Percentiles rank a stretch among this genome's conserved stretches.
Conservation (phyloP, 2,329 filamentous ascomycete species). For the Lasiodiplodia sp. region DNA sequence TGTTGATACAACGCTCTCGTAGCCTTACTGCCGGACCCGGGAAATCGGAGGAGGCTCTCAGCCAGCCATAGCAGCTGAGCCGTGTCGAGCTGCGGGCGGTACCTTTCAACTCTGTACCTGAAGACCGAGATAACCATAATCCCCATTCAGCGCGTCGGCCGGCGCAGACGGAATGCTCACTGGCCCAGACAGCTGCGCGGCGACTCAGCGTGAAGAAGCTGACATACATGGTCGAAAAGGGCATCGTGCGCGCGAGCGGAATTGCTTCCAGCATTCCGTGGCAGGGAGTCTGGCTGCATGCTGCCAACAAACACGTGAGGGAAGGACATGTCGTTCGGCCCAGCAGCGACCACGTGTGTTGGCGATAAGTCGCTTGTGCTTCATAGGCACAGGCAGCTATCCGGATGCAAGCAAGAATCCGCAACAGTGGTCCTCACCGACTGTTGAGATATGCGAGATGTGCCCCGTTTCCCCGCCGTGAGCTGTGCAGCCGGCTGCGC, state of each 20-base stretch:
- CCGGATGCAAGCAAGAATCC: slow-evolving; percentile 16
- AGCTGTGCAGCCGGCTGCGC: slow-evolving; percentile 15
- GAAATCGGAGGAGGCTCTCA: neutral
- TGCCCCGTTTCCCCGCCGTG: slow-evolving; percentile 12
- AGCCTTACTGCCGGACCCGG: neutral
- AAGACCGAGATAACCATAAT: slow-evolving; percentile 11
- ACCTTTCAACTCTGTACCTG: slow-evolving; percentile 20
- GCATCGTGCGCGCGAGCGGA: slow-evolving; percentile 19
- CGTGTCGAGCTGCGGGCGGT: neutral
- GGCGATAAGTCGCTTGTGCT: slow-evolving; percentile 19
- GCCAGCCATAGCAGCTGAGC: slow-evolving; percentile 16
- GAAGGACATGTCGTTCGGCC: slow-evolving; percentile 8
- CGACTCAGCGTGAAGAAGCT: slow-evolving; percentile 11
- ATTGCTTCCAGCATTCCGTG: slow-evolving; percentile 13
- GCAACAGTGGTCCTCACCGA: slow-evolving; percentile 24
- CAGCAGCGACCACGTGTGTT: slow-evolving; percentile 18
- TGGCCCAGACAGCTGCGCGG: neutral
- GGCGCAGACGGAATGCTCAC: neutral
- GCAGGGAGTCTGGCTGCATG: slow-evolving; percentile 13
- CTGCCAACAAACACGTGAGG: slow-evolving; percentile 10
- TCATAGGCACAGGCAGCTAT: slow-evolving; percentile 15
- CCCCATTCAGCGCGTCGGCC: slow-evolving; percentile 5
- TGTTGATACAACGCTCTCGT: slow-evolving; percentile 20
- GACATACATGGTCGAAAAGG: slow-evolving; percentile 14
- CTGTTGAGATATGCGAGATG: slow-evolving; percentile 28